phyloP scores from a whole-genome alignment of 1,284 basidiomycete genomes.

The Gomphus sp. region DNA sequence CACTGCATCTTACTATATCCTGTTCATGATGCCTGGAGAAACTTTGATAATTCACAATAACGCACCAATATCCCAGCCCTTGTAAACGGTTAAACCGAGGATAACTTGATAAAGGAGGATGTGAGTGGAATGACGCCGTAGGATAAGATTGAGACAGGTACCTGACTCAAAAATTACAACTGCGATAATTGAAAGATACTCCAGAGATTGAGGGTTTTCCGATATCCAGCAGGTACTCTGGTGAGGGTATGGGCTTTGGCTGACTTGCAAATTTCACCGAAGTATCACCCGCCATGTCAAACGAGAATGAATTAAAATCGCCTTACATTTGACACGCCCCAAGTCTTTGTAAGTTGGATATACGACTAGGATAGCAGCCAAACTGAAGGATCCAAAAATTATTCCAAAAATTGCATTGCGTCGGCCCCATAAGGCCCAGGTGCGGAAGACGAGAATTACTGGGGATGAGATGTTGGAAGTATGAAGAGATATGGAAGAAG shows the following conservation, averaged over 20 bases:
- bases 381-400: background rate
- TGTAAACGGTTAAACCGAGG: too few relatives aligned
- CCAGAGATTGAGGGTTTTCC: background rate
- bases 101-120: too few relatives aligned
- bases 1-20: background rate
- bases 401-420: background rate
- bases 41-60: background rate
- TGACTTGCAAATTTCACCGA: background rate
- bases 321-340: background rate
- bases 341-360: background rate
- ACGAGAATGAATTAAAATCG: background rate
- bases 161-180: background rate
- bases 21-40: background rate
- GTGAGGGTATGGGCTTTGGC: background rate
- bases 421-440: constrained; percentile 7
- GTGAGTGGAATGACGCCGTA: too few relatives aligned
- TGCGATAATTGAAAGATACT: background rate
- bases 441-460: too few relatives aligned
- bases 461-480: background rate
- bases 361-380: background rate
- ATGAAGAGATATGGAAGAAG: background rate
- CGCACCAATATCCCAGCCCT: background rate
- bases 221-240: background rate
- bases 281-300: too few relatives aligned
- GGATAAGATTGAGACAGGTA: too few relatives aligned